Percentiles rank a stretch among this genome's conserved stretches.
Conservation (phyloP, 1,284 basidiomycete genomes). For the Ceratobasidium sp. region DNA sequence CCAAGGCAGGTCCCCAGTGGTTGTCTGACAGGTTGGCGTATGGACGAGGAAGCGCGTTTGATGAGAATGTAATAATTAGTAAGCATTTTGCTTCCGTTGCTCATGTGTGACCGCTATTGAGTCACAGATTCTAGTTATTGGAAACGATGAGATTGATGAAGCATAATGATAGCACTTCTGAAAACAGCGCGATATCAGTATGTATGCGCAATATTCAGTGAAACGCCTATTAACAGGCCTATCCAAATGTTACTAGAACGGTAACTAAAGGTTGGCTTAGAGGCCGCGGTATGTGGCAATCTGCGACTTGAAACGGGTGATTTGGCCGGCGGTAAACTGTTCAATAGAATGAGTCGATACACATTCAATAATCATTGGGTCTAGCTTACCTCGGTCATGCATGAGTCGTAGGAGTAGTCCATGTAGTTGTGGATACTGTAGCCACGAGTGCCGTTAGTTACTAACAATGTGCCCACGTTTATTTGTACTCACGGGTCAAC, state of each 20-base stretch:
- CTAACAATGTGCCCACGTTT: background rate
- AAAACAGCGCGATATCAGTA: too few relatives aligned
- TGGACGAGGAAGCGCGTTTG: background rate
- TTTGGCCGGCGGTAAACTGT: conserved; percentile 58
- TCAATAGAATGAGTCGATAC: conserved; percentile 44
- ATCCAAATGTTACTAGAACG: background rate
- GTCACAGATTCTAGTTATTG: conserved; percentile 2
- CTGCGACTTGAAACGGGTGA: conserved; percentile 53
- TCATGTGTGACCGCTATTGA: conserved; percentile 8
- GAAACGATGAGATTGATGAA: background rate
- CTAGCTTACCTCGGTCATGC: conserved; percentile 39
- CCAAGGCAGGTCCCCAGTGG: conserved; percentile 3
- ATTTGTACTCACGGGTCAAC: conserved; percentile 39
- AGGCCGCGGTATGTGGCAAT: conserved; percentile 58
- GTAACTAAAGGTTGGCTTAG: background rate
- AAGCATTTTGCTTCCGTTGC: background rate
- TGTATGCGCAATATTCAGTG: too few relatives aligned
- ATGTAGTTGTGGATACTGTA: conserved; percentile 41
- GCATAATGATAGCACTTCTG: background rate
- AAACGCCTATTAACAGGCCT: too few relatives aligned
- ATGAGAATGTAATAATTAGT: background rate
- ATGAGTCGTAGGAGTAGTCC: conserved; percentile 41
- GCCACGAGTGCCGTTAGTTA: background rate
- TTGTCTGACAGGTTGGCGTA: conserved; percentile 11
- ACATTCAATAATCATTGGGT: background rate